phyloP scores from a whole-genome alignment of 148 eudicot species.

The Spergularia marina region DNA sequence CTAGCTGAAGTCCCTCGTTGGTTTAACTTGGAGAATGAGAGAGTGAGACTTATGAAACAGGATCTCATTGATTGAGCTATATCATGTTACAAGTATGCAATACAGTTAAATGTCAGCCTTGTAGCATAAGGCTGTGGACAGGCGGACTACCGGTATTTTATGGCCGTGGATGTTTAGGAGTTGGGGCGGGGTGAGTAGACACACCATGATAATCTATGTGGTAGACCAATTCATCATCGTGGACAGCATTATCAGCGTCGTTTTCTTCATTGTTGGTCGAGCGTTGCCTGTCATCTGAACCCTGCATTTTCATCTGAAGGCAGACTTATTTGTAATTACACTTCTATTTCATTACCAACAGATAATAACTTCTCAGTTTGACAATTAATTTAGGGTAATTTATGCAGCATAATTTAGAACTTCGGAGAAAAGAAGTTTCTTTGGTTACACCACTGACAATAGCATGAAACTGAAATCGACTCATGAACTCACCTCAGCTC shows the following conservation, averaged over 20 bases:
- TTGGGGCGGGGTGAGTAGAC: conserved; percentile 51
- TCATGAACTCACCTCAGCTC: conserved; percentile 29
- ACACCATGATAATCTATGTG: conserved; percentile 69
- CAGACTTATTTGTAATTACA: neutral
- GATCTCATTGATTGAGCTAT: conserved; percentile 16
- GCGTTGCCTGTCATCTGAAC: conserved; percentile 16
- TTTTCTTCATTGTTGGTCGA: conserved; percentile 17
- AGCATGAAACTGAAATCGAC: too few relatives aligned
- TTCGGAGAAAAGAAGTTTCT: too few relatives aligned
- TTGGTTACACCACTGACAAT: too few relatives aligned
- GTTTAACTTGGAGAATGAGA: neutral
- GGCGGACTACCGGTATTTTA: conserved; percentile 2
- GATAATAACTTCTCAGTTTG: too few relatives aligned
- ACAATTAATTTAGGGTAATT: neutral
- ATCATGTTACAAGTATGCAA: conserved; percentile 27
- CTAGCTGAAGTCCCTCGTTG: neutral
- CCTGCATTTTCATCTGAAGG: conserved; percentile 21
- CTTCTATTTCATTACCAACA: neutral
- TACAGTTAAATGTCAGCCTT: conserved; percentile 6
- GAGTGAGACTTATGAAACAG: neutral
- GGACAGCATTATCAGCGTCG: conserved; percentile 6
- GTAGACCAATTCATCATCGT: conserved; percentile 40
- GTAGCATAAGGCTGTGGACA: conserved; percentile 2
- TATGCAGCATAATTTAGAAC: too few relatives aligned
- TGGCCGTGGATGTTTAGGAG: conserved; percentile 51